Evolutionary conservation across 768 basidiomycete species (phyloP), one percentile per base, ranked within the genome.

Genomic region (Tylopilus sp.): DNA sequence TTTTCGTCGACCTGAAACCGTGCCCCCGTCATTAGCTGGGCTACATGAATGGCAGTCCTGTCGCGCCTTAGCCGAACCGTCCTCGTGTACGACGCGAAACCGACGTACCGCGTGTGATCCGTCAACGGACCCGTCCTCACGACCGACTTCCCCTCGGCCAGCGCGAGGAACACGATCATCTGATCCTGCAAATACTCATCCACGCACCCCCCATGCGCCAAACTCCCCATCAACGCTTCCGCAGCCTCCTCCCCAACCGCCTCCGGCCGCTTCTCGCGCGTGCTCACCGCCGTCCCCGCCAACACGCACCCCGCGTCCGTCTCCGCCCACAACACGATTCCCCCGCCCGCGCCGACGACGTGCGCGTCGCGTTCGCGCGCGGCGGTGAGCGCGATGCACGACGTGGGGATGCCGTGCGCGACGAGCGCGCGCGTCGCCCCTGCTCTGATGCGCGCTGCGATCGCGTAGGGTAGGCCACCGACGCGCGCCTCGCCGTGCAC

Each of bases 131-230:
- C 79, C 24, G 70, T 78, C 42, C 72, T 74, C 25, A 91, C 72
- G 48, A 72, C 73, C 12, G 86, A 89, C 24, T 60, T 76, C 5
- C 87, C 87, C 45, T 83, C 68, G 10, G 88, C 87, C 17, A 91
- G 74, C 10, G 86, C 86, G 71, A 90, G 80, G 62, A 89, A 84
- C 33, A 90, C 79, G 42, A 90, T 82, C 19, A 90, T 84, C 62
- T 91, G 89, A 66, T 92, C 89, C 75, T 89, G 80, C 60, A 81
- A 52, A 62, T 78, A 72, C 53, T 79, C 89, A 56, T 92, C 89
- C 2, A 90, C 83, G 57, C 85, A 87, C 26, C 87, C 87, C 7
- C 77, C 85, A n/a, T 80, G 76, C 13, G 75, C 65, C 51, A 90
- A 60, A 43, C 83, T 87, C 53, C 72, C 72, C 31, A 81, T 60